Conservation (phyloP, 116 monocot genomes). For the Zostera marina region DNA sequence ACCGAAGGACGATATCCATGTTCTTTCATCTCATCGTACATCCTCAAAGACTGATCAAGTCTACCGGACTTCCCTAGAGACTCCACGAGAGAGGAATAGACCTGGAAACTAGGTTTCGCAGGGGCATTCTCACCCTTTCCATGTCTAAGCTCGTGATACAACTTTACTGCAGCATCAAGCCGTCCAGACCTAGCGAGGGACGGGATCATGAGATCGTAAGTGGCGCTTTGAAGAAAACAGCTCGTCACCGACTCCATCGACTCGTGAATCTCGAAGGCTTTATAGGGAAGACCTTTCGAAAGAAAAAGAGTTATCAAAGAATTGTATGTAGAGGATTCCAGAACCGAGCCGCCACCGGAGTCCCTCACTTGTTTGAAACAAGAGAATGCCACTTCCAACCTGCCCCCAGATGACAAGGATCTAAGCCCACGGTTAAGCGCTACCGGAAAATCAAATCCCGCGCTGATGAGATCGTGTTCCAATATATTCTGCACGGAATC, state of each 20-base stretch:
- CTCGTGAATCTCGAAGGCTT: slow-evolving; percentile 92
- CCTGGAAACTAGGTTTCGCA: slow-evolving; percentile 18
- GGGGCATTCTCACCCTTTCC: neutral
- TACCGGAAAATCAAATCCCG: neutral
- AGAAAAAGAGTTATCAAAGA: slow-evolving; percentile 68
- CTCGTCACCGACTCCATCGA: slow-evolving; percentile 20
- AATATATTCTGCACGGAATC: slow-evolving; percentile 39
- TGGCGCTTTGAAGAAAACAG: slow-evolving; percentile 30
- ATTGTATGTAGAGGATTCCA: slow-evolving; percentile 41
- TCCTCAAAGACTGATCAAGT: slow-evolving; percentile 49
- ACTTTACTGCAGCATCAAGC: slow-evolving; percentile 53
- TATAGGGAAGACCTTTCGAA: slow-evolving; percentile 52
- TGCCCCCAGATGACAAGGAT: slow-evolving; percentile 17
- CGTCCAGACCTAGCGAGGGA: slow-evolving; percentile 73
- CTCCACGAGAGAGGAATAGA: slow-evolving; percentile 59
- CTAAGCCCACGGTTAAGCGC: slow-evolving; percentile 39
- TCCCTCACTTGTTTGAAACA: slow-evolving; percentile 69
- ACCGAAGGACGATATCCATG: slow-evolving; percentile 36
- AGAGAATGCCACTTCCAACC: slow-evolving; percentile 49
- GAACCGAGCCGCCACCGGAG: neutral
- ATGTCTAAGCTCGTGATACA: slow-evolving; percentile 48
- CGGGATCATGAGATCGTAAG: slow-evolving; percentile 71
- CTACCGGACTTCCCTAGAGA: slow-evolving; percentile 78
- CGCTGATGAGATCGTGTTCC: slow-evolving; percentile 25
- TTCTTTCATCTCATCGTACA: slow-evolving; percentile 65